A percentile compares a stretch with the other conserved stretches of the same genome.
These are phyloP conservation scores for Gossypium arboreum DNA, from an alignment of 345 rosid species.

Conservation along the genomic window DNA sequence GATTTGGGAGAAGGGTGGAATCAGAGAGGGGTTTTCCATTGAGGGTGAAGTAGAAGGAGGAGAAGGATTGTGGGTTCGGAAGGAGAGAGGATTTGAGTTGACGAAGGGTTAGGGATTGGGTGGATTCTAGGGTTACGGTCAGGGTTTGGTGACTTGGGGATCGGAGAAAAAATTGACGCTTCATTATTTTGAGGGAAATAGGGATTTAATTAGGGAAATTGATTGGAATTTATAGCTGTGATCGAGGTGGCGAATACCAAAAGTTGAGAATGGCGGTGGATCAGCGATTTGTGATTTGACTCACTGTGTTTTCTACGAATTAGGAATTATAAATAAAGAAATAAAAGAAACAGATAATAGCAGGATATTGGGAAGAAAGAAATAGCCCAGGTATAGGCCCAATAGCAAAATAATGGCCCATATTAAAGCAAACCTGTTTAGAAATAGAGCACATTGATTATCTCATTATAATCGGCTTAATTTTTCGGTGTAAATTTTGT, in stretches of 20 bases:
- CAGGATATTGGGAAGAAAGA: no score
- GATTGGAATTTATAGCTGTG: neutral
- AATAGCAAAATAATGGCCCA: neutral
- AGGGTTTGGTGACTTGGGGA: constrained; percentile 31
- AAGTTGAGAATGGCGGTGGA: neutral
- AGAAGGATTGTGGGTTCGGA: constrained; percentile 22
- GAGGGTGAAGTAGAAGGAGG: constrained; percentile 47
- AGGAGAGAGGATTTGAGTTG: constrained; percentile 42
- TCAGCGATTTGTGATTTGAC: neutral
- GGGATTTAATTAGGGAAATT: neutral
- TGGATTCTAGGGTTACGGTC: constrained; percentile 40
- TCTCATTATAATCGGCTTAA: neutral
- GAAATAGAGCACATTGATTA: neutral
- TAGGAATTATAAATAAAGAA: neutral
- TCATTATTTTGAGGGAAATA: neutral
- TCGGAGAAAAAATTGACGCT: constrained; percentile 45
- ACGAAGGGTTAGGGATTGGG: constrained; percentile 38
- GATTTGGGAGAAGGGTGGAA: constrained; percentile 36
- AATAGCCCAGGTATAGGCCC: neutral
- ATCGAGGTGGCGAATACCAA: neutral
- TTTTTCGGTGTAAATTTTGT: no score
- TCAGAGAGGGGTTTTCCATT: constrained; percentile 57
- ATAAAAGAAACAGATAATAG: no score
- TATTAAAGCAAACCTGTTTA: neutral
- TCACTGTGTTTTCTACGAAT: neutral